These are phyloP conservation scores for Clathrus columnatus DNA, from an alignment of 768 basidiomycete genomes.

Conservation along the genomic window DNA sequence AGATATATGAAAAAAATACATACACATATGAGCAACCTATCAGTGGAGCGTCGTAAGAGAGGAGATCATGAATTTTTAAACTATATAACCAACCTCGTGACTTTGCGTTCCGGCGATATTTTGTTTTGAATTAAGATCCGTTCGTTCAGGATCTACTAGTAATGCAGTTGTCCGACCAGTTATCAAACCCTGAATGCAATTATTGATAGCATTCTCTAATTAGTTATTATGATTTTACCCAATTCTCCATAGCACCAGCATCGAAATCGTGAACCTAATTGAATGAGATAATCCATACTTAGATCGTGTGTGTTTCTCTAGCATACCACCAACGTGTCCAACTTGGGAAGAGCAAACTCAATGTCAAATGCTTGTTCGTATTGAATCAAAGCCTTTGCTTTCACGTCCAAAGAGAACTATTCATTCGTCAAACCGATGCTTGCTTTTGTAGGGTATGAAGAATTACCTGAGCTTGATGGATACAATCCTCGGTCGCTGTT, in stretches of 20 bases:
- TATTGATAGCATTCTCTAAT: neutral
- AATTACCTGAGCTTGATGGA: slow-evolving; percentile 51
- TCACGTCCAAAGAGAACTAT: slow-evolving; percentile 82
- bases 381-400: slow-evolving; percentile 66
- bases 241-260: slow-evolving; percentile 90
- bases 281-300: neutral
- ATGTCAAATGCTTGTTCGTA: slow-evolving; percentile 92
- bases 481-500: slow-evolving; percentile 69
- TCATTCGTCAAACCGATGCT: neutral
- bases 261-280: slow-evolving; percentile 76
- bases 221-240: slow-evolving; percentile 39
- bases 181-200: slow-evolving; percentile 55
- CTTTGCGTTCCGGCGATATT: slow-evolving; percentile 67
- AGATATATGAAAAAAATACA: neutral
- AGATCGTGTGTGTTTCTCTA: neutral
- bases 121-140: slow-evolving; percentile 68
- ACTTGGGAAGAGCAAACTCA: slow-evolving; percentile 86
- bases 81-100: slow-evolving; percentile 55
- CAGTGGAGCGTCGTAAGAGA: neutral
- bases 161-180: slow-evolving; percentile 83
- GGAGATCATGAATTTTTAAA: neutral
- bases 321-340: slow-evolving; percentile 81
- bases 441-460: neutral
- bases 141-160: slow-evolving; percentile 65
- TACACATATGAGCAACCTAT: slow-evolving; percentile 14